phyloP scores from a whole-genome alignment of 352 stramenopile species.

The Globisporangium cederbergense region DNA sequence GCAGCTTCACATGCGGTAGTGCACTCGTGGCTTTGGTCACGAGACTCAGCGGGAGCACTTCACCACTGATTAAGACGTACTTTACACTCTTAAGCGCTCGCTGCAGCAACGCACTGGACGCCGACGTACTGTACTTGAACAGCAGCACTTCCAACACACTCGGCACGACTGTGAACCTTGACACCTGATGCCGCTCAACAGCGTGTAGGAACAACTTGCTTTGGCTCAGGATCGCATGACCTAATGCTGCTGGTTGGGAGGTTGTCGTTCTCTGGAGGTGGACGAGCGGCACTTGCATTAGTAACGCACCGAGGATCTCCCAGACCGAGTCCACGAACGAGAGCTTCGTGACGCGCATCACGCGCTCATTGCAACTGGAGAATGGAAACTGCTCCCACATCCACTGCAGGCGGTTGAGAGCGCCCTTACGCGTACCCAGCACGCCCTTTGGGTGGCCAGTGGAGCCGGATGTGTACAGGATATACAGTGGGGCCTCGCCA shows the following conservation, averaged over 20 bases:
- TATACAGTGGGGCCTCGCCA: constrained; percentile 31
- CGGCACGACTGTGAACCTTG: constrained; percentile 45
- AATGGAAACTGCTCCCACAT: constrained; percentile 47
- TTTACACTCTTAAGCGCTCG: constrained; percentile 21
- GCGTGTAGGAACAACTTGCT: constrained; percentile 25
- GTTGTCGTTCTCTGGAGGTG: constrained; percentile 22
- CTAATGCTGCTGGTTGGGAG: not conserved
- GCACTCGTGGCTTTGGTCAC: constrained; percentile 16
- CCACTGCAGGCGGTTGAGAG: constrained; percentile 43
- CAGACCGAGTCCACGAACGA: constrained; percentile 43
- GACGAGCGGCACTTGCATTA: constrained; percentile 37
- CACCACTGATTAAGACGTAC: constrained; percentile 51
- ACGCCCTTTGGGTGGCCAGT: constrained; percentile 44
- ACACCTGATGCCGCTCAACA: constrained; percentile 20
- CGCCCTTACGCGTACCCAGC: constrained; percentile 37
- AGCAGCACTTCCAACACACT: constrained; percentile 50
- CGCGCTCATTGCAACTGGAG: constrained; percentile 21
- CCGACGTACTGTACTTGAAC: constrained; percentile 14
- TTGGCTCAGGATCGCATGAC: constrained; percentile 40
- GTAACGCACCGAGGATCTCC: constrained; percentile 49
- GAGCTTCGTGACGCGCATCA: constrained; percentile 38
- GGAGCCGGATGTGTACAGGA: constrained; percentile 61
- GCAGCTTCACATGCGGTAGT: constrained; percentile 30
- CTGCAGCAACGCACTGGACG: not conserved
- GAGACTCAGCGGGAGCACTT: constrained; percentile 31